Percentiles rank a stretch among this genome's conserved stretches.
phyloP scores from a whole-genome alignment of 78 protist species.

The Monosiga brevicollis region DNA sequence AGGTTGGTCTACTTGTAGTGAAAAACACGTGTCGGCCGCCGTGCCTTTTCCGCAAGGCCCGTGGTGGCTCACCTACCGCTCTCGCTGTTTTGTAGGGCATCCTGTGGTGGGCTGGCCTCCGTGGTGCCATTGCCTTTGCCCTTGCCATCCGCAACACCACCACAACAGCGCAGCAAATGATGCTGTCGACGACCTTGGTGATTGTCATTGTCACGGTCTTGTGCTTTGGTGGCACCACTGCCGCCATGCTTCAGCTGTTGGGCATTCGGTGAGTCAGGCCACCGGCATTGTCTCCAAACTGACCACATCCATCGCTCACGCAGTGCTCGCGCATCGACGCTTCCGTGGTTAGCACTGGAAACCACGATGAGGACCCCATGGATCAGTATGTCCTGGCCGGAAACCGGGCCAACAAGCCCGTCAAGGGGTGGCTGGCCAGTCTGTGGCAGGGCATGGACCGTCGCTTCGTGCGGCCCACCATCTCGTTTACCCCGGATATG shows the following conservation, averaged over 20 bases:
- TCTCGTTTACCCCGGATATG: background rate
- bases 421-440: background rate
- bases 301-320: no score
- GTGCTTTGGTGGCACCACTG: slow-evolving; percentile 49
- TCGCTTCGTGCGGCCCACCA: background rate
- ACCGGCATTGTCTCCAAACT: no score
- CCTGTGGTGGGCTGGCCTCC: slow-evolving; percentile 62
- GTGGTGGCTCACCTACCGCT: no score
- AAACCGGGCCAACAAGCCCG: background rate
- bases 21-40: no score
- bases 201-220: slow-evolving; percentile 49
- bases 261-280: background rate
- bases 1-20: no score
- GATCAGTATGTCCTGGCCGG: no score
- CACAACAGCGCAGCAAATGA: background rate
- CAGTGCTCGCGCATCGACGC: no score
- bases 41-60: no score
- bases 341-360: no score
- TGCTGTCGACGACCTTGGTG: slow-evolving; percentile 54
- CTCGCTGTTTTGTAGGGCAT: no score
- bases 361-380: no score
- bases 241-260: background rate
- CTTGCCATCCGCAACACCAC: slow-evolving; percentile 34
- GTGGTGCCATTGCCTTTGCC: slow-evolving; percentile 87
- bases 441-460: background rate